A percentile compares a stretch with the other conserved stretches of the same genome.
Conservation (phyloP, 768 basidiomycete species). For the Mycena crocata region DNA sequence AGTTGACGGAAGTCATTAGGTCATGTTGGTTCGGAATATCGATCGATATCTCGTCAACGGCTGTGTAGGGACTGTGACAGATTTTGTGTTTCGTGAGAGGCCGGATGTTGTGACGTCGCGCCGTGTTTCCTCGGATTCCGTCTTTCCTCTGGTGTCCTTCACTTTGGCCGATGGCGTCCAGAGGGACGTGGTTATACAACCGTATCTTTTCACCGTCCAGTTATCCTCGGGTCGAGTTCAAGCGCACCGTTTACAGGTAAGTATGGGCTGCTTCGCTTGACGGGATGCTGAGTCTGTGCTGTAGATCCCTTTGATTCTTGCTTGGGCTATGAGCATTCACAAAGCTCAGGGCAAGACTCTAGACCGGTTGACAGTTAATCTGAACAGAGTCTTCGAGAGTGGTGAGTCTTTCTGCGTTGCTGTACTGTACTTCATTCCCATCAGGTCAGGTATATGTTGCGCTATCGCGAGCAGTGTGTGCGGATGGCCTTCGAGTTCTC, state of each 20-base stretch:
- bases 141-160: too few relatives aligned
- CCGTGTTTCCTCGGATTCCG: too few relatives aligned
- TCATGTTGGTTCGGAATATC: slow-evolving; percentile 95
- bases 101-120: too few relatives aligned
- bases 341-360: slow-evolving; percentile 98
- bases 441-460: slow-evolving; percentile 91
- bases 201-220: too few relatives aligned
- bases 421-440: not conserved
- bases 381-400: too few relatives aligned
- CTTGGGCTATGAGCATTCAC: slow-evolving; percentile 99
- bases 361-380: slow-evolving; percentile 92
- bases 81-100: slow-evolving; percentile 55
- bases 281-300: not conserved
- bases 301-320: slow-evolving; percentile 82
- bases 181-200: too few relatives aligned
- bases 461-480: slow-evolving; percentile 88
- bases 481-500: slow-evolving; percentile 86
- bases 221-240: not conserved
- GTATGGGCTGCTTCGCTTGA: not conserved
- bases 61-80: slow-evolving; percentile 85
- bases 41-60: slow-evolving; percentile 94
- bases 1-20: slow-evolving; percentile 58
- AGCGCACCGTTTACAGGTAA: not conserved
- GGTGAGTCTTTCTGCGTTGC: slow-evolving; percentile 85
- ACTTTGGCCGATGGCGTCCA: too few relatives aligned